phyloP scores from a whole-genome alignment of 2,329 filamentous ascomycete genomes.

The Nigrospora sphaerica region DNA sequence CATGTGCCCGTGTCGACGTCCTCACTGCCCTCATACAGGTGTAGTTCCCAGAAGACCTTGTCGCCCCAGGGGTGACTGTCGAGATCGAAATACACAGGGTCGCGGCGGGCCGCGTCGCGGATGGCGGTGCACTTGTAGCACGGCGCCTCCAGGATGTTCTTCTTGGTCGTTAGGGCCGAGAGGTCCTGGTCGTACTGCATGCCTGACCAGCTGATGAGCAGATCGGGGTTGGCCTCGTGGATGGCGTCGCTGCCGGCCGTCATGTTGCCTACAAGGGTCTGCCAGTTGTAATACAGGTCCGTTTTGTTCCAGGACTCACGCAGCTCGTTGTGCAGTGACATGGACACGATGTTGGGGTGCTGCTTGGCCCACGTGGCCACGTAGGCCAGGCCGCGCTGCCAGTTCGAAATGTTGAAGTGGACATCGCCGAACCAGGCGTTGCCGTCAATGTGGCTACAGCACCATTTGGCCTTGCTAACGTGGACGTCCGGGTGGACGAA shows the following conservation, averaged over 20 bases:
- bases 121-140: conserved; percentile 33
- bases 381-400: conserved; percentile 46
- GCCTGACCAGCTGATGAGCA: conserved; percentile 41
- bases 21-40: conserved; percentile 33
- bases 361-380: conserved; percentile 36
- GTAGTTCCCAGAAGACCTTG: conserved; percentile 39
- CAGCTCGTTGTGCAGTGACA: conserved; percentile 34
- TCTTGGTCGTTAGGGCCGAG: conserved; percentile 30
- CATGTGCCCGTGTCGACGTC: conserved; percentile 38
- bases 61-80: conserved; percentile 36
- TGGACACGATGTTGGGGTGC: conserved; percentile 31
- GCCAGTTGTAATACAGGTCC: conserved; percentile 35
- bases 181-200: conserved; percentile 40
- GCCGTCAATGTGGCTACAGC: conserved; percentile 41
- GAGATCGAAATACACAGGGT: conserved; percentile 38
- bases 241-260: conserved; percentile 33
- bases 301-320: conserved; percentile 27
- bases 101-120: conserved; percentile 32
- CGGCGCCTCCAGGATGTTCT: conserved; percentile 31
- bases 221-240: conserved; percentile 33
- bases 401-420: conserved; percentile 44
- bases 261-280: conserved; percentile 35
- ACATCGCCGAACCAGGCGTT: conserved; percentile 50
- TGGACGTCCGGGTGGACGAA: conserved; percentile 34
- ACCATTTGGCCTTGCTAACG: conserved; percentile 32